phyloP scores from a whole-genome alignment of 2,329 filamentous ascomycete genomes.

The Rutstroemia sp. region DNA sequence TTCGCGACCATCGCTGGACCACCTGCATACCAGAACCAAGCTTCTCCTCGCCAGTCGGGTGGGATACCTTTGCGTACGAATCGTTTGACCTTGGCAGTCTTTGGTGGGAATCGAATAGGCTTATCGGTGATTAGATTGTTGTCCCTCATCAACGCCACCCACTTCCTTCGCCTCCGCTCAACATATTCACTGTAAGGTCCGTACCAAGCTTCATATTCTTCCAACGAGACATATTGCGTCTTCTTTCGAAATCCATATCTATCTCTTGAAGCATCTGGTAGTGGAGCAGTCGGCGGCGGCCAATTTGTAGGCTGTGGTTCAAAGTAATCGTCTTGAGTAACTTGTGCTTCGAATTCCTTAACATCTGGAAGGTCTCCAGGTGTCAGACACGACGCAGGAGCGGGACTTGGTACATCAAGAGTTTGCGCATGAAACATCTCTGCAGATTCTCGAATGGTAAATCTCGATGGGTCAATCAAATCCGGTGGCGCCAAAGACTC shows the following conservation, averaged over 20 bases:
- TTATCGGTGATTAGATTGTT: constrained; percentile 63
- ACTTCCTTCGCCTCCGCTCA: constrained; percentile 70
- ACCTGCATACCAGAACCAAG: constrained; percentile 95
- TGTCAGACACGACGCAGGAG: constrained; percentile 5
- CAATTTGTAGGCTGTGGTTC: neutral
- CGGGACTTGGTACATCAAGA: constrained; percentile 37
- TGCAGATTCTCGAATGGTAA: constrained; percentile 33
- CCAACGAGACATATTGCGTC: constrained; percentile 67
- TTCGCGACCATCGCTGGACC: constrained; percentile 73
- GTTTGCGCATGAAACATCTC: constrained; percentile 33
- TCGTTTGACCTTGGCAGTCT: constrained; percentile 75
- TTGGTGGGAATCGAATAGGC: constrained; percentile 72
- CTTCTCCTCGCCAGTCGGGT: constrained; percentile 86
- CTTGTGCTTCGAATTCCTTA: constrained; percentile 10
- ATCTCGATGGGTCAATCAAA: neutral
- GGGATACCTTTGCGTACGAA: constrained; percentile 92
- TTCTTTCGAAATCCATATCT: constrained; percentile 89
- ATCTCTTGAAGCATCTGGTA: constrained; percentile 47
- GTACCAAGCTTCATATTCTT: constrained; percentile 80
- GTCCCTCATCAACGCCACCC: constrained; percentile 70
- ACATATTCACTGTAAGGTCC: constrained; percentile 67
- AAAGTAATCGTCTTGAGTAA: constrained; percentile 10
- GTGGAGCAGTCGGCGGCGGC: constrained; percentile 11
- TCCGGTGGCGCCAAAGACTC: constrained; percentile 13
- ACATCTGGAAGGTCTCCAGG: neutral